Conservation (phyloP, 148 eudicot genomes). For the Chenopodium quinoa region DNA sequence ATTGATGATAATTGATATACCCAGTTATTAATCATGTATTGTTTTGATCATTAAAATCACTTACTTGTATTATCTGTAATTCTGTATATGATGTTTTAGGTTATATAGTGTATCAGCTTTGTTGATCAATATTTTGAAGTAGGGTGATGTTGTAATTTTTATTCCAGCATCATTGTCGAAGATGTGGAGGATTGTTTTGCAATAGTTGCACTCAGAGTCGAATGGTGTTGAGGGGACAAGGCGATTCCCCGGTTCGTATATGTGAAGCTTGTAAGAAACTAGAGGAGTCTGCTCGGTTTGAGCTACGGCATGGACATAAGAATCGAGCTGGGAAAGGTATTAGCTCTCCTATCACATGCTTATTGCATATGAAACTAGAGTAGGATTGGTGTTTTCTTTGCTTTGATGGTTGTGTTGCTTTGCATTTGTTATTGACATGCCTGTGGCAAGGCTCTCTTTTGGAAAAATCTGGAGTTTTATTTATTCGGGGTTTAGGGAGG, state of each 20-base stretch:
- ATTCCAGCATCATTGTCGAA: slow-evolving; percentile 90
- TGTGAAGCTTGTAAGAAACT: slow-evolving; percentile 95
- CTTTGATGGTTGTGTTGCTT: not conserved
- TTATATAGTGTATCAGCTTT: too few species aligned
- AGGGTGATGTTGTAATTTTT: not conserved
- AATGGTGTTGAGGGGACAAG: slow-evolving; percentile 90
- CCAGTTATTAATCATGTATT: too few species aligned
- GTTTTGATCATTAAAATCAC: too few species aligned
- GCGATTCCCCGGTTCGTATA: slow-evolving; percentile 90
- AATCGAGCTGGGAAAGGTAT: slow-evolving; percentile 72
- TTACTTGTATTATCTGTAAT: too few species aligned
- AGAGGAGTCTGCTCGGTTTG: slow-evolving; percentile 91
- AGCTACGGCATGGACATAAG: slow-evolving; percentile 76
- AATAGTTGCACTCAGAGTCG: slow-evolving; percentile 71
- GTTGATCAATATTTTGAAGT: not conserved
- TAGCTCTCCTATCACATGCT: not conserved
- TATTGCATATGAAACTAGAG: not conserved
- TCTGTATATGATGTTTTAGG: too few species aligned
- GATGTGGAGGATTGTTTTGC: slow-evolving; percentile 95
- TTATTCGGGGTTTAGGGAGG: not conserved
- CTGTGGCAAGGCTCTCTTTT: not conserved
- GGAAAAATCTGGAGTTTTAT: not conserved
- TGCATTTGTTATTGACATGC: not conserved
- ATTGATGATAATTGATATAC: not conserved
- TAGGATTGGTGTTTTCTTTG: not conserved